Percentiles rank a stretch among this genome's conserved stretches.
phyloP scores from a whole-genome alignment of 2,329 filamentous ascomycete genomes.

The Ophiocordyceps robertsii region DNA sequence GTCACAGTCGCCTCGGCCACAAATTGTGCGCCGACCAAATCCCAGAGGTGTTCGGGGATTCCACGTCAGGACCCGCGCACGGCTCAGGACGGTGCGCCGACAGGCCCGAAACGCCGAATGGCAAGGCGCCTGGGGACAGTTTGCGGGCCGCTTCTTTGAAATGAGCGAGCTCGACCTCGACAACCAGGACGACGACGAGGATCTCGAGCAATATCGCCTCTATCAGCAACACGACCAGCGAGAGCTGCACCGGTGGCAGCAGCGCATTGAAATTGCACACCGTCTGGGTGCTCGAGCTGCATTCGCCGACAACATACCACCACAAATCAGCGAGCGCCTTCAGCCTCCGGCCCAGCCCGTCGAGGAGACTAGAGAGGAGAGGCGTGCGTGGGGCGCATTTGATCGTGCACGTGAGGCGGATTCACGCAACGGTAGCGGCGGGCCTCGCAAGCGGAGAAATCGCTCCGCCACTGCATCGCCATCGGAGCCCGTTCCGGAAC shows the following conservation, averaged over 20 bases:
- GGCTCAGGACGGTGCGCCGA: slow-evolving; percentile 39
- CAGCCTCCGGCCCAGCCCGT: slow-evolving; percentile 41
- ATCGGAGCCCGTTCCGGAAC: slow-evolving; percentile 52
- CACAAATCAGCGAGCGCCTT: slow-evolving; percentile 47
- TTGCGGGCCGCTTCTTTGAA: slow-evolving; percentile 49
- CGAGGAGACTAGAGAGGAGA: slow-evolving; percentile 64
- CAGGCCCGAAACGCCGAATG: slow-evolving; percentile 68
- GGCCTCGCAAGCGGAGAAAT: slow-evolving; percentile 58
- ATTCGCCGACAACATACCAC: slow-evolving; percentile 50
- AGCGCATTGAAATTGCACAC: slow-evolving; percentile 69
- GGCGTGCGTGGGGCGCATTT: slow-evolving; percentile 78
- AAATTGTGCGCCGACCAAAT: slow-evolving; percentile 16
- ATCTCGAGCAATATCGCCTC: slow-evolving; percentile 42
- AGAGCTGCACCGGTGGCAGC: slow-evolving; percentile 65
- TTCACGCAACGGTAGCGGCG: slow-evolving; percentile 28
- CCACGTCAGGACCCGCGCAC: slow-evolving; percentile 41
- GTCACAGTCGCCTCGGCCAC: slow-evolving; percentile 17
- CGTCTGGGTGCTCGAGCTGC: slow-evolving; percentile 62
- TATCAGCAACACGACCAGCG: slow-evolving; percentile 41
- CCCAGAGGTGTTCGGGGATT: slow-evolving; percentile 19
- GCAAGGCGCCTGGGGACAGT: slow-evolving; percentile 71
- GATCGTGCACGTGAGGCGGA: slow-evolving; percentile 68
- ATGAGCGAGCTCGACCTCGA: slow-evolving; percentile 28
- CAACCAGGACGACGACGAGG: slow-evolving; percentile 46
- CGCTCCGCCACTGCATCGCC: slow-evolving; percentile 60